A percentile compares a stretch with the other conserved stretches of the same genome.
phyloP scores from a whole-genome alignment of 140 eudicot genomes.

The Ambrosia hybrid region DNA sequence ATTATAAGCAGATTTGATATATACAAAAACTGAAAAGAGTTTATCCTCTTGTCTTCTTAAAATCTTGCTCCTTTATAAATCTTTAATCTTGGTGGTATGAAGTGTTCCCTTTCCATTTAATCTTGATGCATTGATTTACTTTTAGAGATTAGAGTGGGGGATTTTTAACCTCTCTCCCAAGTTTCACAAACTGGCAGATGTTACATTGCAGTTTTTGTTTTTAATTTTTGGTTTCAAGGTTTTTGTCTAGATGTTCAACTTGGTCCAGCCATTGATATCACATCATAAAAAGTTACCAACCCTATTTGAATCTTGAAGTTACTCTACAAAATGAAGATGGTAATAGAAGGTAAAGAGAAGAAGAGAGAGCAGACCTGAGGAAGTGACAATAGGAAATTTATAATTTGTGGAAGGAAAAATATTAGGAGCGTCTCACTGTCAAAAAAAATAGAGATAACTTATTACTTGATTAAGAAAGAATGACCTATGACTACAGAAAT shows the following conservation, averaged over 20 bases:
- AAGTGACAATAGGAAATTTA: constrained; percentile 85
- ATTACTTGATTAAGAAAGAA: constrained; percentile 19
- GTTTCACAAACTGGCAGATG: no score
- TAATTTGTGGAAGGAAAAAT: constrained; percentile 87
- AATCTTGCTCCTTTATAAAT: no score
- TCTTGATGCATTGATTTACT: no score
- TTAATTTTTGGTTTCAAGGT: background rate
- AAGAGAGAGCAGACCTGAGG: constrained; percentile 70
- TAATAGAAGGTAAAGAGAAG: constrained; percentile 7
- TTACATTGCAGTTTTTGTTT: background rate
- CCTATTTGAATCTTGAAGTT: background rate
- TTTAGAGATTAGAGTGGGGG: no score
- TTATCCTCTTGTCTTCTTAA: no score
- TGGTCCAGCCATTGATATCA: background rate
- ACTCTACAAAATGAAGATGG: background rate
- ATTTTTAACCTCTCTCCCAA: no score
- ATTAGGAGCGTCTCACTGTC: constrained; percentile 91
- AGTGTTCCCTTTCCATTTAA: no score
- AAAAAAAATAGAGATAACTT: constrained; percentile 18
- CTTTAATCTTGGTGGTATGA: no score
- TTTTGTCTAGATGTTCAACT: background rate
- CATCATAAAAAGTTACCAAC: background rate
- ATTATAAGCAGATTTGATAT: no score
- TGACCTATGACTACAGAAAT: background rate
- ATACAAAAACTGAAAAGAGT: no score